Evolutionary conservation across 2,329 filamentous ascomycete species (phyloP), one percentile per base, ranked within the genome.

Genomic region (Penicillium sp.): DNA sequence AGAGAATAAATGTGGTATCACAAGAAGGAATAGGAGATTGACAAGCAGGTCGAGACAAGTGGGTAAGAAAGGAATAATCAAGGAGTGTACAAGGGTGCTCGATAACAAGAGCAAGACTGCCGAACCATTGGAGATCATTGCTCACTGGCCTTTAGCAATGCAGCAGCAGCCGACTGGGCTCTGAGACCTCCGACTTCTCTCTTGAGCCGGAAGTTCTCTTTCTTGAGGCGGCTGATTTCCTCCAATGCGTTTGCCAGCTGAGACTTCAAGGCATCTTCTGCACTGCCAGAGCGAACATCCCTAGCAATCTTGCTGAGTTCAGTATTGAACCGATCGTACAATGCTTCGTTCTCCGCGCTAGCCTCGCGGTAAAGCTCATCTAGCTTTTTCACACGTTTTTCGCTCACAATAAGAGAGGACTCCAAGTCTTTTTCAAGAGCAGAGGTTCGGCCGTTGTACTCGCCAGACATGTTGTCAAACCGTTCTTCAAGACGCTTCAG

Each of bases 251-350:
- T 90, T 66, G 85, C 88, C 60, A 96, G 74, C 70, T 87, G 86
- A 37, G 78, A 78, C 70, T 92, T 83, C 60, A 96, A 77, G 67
- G 94, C 91, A 68, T 92, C 90, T 67, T 91, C 90, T 11, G 91
- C 91, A 43, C 91, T 89, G 50, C 89, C 89, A 4, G 86, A 85
- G 65, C 88, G 89, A 50, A 95, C 82, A 41, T 89, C 90, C 73
- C 87, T 89, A 44, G 92, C 82, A 60, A 97, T 90, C 79, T 90
- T 92, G 67, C 86, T 89, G 50, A 98, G 79, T 77, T 97, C 94
- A n/a, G 87, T 85, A 69, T 97, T 96, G 80, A 97, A 96, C 60
- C 88, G 89, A 65, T 94, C 90, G 75, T 97, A 97, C 56, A 98
- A 81, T 33, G 94, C 85, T 77, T 97, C 93, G 68, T 97, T 98